Conservation (phyloP, 306 rosid genomes). For the Coriaria nepalensis region DNA sequence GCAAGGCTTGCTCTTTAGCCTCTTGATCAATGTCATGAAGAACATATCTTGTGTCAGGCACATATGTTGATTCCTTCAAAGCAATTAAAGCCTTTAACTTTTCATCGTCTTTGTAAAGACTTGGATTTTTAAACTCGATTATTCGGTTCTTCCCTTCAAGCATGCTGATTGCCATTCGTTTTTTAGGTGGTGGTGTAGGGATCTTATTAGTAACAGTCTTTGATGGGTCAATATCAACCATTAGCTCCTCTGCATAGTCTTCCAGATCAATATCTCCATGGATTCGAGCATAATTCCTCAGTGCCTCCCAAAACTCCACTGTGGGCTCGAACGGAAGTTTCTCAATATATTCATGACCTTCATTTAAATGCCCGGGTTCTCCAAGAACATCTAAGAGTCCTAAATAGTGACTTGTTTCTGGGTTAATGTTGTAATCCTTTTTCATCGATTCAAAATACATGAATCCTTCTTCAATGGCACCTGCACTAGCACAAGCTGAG, state of each 20-base stretch:
- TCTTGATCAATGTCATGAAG: constrained; percentile 90
- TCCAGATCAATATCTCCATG: constrained; percentile 82
- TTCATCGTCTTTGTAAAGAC: constrained; percentile 73
- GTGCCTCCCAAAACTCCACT: constrained; percentile 41
- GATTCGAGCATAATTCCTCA: constrained; percentile 48
- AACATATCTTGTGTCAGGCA: constrained; percentile 76
- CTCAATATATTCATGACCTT: constrained; percentile 52
- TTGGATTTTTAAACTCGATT: constrained; percentile 50
- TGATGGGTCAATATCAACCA: constrained; percentile 50
- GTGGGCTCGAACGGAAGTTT: constrained; percentile 53
- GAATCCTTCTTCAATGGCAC: constrained; percentile 72
- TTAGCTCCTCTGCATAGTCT: constrained; percentile 58
- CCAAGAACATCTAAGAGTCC: constrained; percentile 73
- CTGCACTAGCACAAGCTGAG: constrained; percentile 73
- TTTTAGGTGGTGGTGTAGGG: constrained; percentile 68
- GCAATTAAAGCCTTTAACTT: constrained; percentile 50
- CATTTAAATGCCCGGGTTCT: constrained; percentile 59
- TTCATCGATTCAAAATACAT: constrained; percentile 59
- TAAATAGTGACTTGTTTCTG: constrained; percentile 47
- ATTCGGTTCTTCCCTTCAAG: constrained; percentile 64
- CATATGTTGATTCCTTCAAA: constrained; percentile 58
- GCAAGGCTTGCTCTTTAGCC: constrained; percentile 88
- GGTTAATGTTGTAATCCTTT: constrained; percentile 45
- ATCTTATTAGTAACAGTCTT: constrained; percentile 41
- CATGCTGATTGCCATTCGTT: constrained; percentile 50